Conservation (phyloP, 2,329 filamentous ascomycete species). For the Chaetomium globosum region DNA sequence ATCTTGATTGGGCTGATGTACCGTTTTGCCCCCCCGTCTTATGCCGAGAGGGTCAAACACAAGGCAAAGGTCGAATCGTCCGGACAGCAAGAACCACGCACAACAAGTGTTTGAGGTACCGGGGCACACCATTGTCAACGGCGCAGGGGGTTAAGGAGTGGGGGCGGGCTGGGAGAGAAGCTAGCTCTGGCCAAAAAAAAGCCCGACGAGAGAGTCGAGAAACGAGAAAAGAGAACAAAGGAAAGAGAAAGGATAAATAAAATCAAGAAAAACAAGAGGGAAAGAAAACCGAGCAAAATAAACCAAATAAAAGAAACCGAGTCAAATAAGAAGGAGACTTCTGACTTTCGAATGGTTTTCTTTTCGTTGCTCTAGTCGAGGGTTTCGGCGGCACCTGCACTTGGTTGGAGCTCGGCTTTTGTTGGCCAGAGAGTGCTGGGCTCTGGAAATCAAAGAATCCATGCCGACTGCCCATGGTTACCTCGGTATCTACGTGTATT, state of each 20-base stretch:
- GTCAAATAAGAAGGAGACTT: no score
- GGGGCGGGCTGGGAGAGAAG: no score
- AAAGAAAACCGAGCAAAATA: no score
- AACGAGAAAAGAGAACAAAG: no score
- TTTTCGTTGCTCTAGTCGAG: no score
- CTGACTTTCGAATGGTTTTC: no score
- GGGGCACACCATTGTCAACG: background rate
- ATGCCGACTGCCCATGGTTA: background rate
- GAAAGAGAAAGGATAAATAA: no score
- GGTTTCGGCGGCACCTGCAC: no score
- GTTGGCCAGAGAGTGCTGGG: no score
- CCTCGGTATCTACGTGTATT: background rate
- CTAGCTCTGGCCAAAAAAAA: background rate
- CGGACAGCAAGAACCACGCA: background rate
- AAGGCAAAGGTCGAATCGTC: background rate
- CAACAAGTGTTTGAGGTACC: background rate
- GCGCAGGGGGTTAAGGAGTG: background rate
- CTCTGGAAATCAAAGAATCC: background rate
- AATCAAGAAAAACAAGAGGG: no score
- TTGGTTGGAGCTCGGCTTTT: no score
- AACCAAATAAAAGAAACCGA: no score
- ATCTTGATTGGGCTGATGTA: constrained; percentile 39
- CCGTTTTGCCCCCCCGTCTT: constrained; percentile 41
- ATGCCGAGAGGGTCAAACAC: constrained; percentile 18
- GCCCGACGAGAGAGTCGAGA: background rate